Conservation (phyloP, 2,329 filamentous ascomycete genomes). For the Beauveria pseudobassiana region DNA sequence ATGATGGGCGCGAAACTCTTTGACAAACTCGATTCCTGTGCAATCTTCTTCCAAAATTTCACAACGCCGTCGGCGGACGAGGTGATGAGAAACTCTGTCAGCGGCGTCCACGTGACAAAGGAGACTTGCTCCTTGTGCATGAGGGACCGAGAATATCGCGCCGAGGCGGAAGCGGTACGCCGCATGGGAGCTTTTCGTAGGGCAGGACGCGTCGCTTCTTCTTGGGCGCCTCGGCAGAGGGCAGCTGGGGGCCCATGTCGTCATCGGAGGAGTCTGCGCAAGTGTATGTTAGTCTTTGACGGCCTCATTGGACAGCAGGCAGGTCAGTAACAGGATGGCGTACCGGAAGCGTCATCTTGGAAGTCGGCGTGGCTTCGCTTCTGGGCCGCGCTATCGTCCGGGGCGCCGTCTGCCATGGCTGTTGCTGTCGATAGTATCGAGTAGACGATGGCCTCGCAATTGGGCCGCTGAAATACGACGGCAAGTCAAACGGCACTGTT, state of each 20-base stretch:
- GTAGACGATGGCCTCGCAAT: not conserved
- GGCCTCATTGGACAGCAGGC: not conserved
- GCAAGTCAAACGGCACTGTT: not conserved
- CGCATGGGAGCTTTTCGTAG: slow-evolving; percentile 92
- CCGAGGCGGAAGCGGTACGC: too few species aligned
- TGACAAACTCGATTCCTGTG: slow-evolving; percentile 90
- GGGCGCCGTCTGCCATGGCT: slow-evolving; percentile 24
- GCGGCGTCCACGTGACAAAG: slow-evolving; percentile 80
- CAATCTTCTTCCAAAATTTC: slow-evolving; percentile 98
- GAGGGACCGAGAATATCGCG: slow-evolving; percentile 85
- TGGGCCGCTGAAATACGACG: not conserved
- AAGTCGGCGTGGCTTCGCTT: slow-evolving; percentile 51
- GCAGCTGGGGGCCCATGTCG: slow-evolving; percentile 88
- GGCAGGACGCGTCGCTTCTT: slow-evolving; percentile 88
- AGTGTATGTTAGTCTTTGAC: not conserved
- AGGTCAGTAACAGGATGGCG: slow-evolving; percentile 30
- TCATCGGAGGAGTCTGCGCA: slow-evolving; percentile 63
- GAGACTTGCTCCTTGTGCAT: slow-evolving; percentile 97
- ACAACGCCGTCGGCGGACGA: slow-evolving; percentile 91
- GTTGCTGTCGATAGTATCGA: not conserved
- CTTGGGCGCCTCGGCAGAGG: slow-evolving; percentile 69
- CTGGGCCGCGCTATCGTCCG: slow-evolving; percentile 26
- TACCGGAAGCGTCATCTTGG: slow-evolving; percentile 38
- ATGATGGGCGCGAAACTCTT: slow-evolving; percentile 88
- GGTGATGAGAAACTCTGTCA: slow-evolving; percentile 92